Evolutionary conservation across 805 yeast genomes (phyloP).

Genomic region (Yamadazyma ubonensis): DNA sequence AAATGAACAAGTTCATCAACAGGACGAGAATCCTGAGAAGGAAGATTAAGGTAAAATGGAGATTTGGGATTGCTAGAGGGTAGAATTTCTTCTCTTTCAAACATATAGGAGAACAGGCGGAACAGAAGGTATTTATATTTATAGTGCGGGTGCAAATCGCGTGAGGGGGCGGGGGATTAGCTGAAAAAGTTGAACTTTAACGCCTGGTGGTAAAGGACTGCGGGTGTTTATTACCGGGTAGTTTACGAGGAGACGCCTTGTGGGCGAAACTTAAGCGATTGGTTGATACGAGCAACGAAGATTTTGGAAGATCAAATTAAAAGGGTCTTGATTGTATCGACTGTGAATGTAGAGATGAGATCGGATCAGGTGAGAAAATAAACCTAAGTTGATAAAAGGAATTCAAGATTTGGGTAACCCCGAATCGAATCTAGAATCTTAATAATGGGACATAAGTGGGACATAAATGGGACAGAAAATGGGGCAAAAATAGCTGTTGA

Average conservation of each 20-base stretch:
- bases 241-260: no score
- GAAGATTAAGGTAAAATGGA: constrained; percentile 42
- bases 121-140: not conserved
- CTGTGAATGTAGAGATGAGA: constrained; percentile 1
- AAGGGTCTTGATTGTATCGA: no score
- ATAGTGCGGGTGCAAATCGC: constrained; percentile 1
- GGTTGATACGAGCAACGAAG: no score
- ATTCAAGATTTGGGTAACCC: no score
- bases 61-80: constrained; percentile 34
- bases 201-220: not conserved
- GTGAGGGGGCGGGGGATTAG: not conserved
- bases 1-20: constrained; percentile 36
- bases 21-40: constrained; percentile 37
- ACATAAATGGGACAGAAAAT: no score
- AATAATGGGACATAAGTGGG: no score
- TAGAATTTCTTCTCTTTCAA: constrained; percentile 22
- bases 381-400: not conserved
- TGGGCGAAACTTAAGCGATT: no score
- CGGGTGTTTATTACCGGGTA: no score
- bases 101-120: not conserved
- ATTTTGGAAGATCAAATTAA: no score
- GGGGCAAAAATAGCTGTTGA: no score
- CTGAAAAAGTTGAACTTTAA: not conserved
- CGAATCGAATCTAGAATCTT: no score
- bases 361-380: not conserved